These are phyloP conservation scores for Apiotrichum gracile DNA, from an alignment of 1,284 basidiomycete species.

Conservation along the genomic window DNA sequence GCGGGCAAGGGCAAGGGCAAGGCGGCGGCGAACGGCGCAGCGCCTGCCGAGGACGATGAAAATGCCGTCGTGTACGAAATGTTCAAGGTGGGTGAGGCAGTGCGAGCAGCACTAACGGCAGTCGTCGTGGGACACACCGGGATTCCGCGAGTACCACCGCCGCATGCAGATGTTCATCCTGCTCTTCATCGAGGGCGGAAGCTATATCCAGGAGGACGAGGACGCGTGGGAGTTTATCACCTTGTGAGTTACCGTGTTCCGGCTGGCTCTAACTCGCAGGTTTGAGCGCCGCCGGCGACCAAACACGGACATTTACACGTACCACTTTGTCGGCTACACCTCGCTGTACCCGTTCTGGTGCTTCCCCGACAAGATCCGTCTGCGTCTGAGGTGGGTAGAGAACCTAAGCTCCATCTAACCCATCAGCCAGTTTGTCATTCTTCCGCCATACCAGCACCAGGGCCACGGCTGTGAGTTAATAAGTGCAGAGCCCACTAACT, in stretches of 20 bases:
- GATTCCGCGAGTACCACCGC: conserved; percentile 88
- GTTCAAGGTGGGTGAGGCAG: conserved; percentile 62
- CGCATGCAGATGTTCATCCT: conserved; percentile 91
- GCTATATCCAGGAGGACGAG: conserved; percentile 82
- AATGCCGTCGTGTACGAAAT: conserved; percentile 70
- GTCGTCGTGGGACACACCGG: conserved; percentile 78
- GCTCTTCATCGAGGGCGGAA: conserved; percentile 91
- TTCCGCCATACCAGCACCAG: conserved; percentile 81
- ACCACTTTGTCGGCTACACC: conserved; percentile 88
- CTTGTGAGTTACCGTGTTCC: conserved; percentile 54
- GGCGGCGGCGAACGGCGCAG: conserved; percentile 19
- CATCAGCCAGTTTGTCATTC: conserved; percentile 81
- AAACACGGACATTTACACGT: conserved; percentile 51
- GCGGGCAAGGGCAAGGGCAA: conserved; percentile 54
- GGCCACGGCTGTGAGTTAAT: conserved; percentile 76
- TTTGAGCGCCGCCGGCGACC: conserved; percentile 72
- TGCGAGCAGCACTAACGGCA: conserved; percentile 33
- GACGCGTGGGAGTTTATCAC: conserved; percentile 82
- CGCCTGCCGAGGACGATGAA: conserved; percentile 53
- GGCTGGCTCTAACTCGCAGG: conserved; percentile 47
- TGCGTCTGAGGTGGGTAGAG: conserved; percentile 68
- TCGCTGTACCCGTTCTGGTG: conserved; percentile 90
- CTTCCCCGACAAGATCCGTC: conserved; percentile 77
- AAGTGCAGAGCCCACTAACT: background rate
- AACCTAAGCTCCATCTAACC: background rate